Base-by-base conservation (phyloP, 768 basidiomycete species). In the Kwoniella mangroviensis region DNA sequence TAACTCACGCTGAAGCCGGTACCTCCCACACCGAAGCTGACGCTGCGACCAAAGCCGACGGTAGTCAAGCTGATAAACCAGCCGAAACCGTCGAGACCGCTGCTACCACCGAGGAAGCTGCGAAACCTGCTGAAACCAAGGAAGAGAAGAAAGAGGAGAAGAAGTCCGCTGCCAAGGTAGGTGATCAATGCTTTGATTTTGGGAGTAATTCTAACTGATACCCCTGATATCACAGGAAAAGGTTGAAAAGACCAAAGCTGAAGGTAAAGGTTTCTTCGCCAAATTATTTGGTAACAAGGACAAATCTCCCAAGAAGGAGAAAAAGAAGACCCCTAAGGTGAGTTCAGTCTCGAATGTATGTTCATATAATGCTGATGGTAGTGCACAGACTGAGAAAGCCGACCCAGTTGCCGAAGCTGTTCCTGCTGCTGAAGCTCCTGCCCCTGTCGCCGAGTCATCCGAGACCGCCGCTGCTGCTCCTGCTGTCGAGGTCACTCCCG, bases 211-310 rank as follows among this genome's bases (percentile, higher is more conserved):
- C 6, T 34, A 7, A 34, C 34, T 34, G 34, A 53, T 49, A 13
- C 49, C 15, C 0, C 52, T 12, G 51, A 5, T 58, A 40, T 7
- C 41, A 41, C 41, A 80, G 79, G 79, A 81, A 59, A 92, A 92
- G 86, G 90, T 72, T 45, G 80, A 81, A 67, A 79, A 78, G 67
- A 75, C 74, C 73, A 81, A 81, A 68, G 68, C 75, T 41, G 77
- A 92, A 75, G 89, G 91, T 49, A 87, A 87, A 19, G 85, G 88
- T 63, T 79, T 94, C 74, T 86, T 95, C 67, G 81, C 89, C 76
- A 94, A 91, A 84, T 85, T 95, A 71, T 89, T 95, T 69, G 89
- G 89, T 34, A 88, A 90, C 52, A 86, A 85, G 83, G 82, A 81
- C 64, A 78, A 75, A 70, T 74, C 75, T 22, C 79, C 77, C 71